Conservation (phyloP, 768 basidiomycete species). For the Mycena polygramma region DNA sequence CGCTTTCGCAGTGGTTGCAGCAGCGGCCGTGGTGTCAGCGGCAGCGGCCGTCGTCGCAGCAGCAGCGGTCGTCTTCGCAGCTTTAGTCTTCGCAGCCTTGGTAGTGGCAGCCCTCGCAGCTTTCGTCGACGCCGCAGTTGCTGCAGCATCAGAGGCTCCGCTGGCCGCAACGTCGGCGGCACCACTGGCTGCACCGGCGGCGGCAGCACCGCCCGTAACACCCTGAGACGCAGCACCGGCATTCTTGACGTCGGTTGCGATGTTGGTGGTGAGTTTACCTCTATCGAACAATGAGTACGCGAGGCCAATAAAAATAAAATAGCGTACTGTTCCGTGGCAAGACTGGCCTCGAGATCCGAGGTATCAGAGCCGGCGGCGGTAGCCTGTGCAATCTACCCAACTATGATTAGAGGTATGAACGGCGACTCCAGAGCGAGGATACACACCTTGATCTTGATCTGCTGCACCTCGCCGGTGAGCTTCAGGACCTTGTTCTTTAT, state of each 20-base stretch:
- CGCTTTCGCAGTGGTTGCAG: no score
- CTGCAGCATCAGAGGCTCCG: no score
- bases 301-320: background rate
- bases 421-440: no score
- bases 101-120: no score
- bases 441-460: conserved; percentile 45
- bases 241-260: conserved; percentile 48
- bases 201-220: conserved; percentile 23
- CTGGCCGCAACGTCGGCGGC: no score
- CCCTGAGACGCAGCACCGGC: conserved; percentile 49
- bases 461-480: conserved; percentile 53
- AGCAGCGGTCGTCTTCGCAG: no score
- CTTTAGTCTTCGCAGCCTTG: no score
- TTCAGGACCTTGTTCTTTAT: conserved; percentile 62
- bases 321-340: conserved; percentile 46
- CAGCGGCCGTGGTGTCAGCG: no score
- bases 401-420: no score
- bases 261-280: conserved; percentile 53
- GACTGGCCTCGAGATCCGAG: conserved; percentile 40
- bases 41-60: no score
- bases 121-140: no score
- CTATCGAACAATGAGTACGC: conserved; percentile 25
- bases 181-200: no score
- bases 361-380: conserved; percentile 49
- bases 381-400: conserved; percentile 48